phyloP scores from a whole-genome alignment of 257 asterid genomes.

The Solanum dulcamara region DNA sequence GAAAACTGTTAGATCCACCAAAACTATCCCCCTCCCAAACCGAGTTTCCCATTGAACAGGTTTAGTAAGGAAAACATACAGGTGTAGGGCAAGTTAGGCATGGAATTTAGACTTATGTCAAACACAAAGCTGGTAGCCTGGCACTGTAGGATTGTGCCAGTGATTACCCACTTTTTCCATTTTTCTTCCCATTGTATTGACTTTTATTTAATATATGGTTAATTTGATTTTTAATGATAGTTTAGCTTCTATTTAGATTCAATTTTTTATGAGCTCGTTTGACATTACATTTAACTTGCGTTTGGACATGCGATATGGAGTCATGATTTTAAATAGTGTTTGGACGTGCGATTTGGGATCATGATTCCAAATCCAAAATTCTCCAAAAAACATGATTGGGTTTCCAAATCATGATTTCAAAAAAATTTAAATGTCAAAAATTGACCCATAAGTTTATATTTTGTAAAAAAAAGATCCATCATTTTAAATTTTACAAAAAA shows the following conservation, averaged over 20 bases:
- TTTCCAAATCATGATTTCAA: neutral
- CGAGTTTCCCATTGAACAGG: neutral
- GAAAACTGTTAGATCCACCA: neutral
- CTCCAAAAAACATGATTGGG: neutral
- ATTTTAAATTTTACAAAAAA: neutral
- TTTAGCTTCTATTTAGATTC: neutral
- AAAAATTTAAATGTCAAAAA: neutral
- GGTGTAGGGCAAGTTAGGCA: neutral
- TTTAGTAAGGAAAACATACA: neutral
- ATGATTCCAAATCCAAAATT: neutral
- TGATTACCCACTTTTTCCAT: neutral
- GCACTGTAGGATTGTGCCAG: neutral
- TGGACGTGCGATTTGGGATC: neutral
- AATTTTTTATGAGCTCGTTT: neutral
- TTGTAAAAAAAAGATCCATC: neutral
- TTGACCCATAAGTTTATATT: neutral
- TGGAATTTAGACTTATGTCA: neutral
- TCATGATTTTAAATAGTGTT: neutral
- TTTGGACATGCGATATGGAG: neutral
- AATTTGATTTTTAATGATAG: neutral
- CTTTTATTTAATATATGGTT: neutral
- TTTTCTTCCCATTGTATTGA: neutral
- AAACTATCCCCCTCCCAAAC: neutral
- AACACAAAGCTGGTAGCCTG: neutral
- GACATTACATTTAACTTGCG: neutral